phyloP scores from a whole-genome alignment of 208 protist genomes.

The Trypanosoma rangeli region DNA sequence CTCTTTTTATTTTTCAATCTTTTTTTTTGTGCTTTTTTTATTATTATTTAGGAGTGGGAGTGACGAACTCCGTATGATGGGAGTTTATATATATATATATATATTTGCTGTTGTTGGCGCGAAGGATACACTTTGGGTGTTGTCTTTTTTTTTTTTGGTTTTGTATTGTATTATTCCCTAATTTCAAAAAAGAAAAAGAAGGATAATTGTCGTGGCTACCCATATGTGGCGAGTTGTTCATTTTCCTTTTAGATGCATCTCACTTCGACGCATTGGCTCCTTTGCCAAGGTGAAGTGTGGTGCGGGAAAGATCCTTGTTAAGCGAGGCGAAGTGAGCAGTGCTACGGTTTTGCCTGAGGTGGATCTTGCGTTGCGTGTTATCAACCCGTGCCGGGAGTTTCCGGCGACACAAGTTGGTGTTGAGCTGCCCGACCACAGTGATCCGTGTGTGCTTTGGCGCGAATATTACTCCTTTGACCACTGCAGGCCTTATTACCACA shows the following conservation, averaged over 20 bases:
- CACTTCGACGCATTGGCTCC: not conserved
- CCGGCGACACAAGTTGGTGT: constrained; percentile 42
- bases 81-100: constrained; percentile 20
- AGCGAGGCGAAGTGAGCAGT: not conserved
- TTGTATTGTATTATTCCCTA: not conserved
- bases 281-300: not conserved
- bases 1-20: constrained; percentile 8
- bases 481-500: constrained; percentile 74
- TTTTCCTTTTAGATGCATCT: not conserved
- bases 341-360: constrained; percentile 46
- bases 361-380: constrained; percentile 46
- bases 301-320: not conserved
- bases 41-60: not conserved
- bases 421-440: constrained; percentile 34
- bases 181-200: not conserved
- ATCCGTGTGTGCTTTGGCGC: constrained; percentile 69
- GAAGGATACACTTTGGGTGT: not conserved
- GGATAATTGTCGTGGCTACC: not conserved
- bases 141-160: not conserved
- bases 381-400: constrained; percentile 42
- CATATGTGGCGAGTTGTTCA: not conserved
- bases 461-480: constrained; percentile 72
- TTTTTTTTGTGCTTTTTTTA: constrained; percentile 12
- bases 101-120: not conserved
- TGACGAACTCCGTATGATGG: not conserved